Evolutionary conservation across 2,329 filamentous ascomycete genomes (phyloP), one percentile per base, ranked within the genome.

Genomic region (Fusarium sp.): DNA sequence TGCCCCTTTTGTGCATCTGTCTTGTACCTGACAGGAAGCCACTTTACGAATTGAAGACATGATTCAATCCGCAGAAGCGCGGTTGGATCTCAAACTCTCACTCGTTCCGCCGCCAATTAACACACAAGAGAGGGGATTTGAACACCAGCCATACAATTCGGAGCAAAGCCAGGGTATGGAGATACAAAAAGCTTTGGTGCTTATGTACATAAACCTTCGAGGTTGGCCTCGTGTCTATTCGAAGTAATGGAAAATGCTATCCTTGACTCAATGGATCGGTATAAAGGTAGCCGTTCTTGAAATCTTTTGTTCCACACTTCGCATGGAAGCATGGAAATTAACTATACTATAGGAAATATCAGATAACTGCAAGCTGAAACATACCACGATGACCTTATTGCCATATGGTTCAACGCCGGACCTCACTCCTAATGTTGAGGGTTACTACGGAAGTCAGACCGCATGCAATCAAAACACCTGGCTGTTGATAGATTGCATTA

Each of bases 1-100:
- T 62, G 42, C 62, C 67, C 67, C 67, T 68, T 68, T 60, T 51
- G 34, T 57, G 47, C 51, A 52, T 67, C 15, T 54, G 18, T 40
- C 23, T 23, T 65, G 62, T 65, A 42, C 60, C 61, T 64, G 51
- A 34, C 61, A 51, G 26, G 20, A 54, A 45, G 30, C 11, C 40
- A 62, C 45, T 62, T 46, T 26, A 38, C 38, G 41, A 28, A 53
- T 47, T 62, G 16, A 28, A n/a, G 12, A 46, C 36, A 30, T 31
- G 23, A 20, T 20, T 20, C 16, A n/a, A 30, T 45, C 26, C 49
- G 20, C 33, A 37, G 46, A n/a, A 38, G 26, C 37, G 16, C 23
- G 23, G 8, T 28, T 18, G 16, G 42, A 6, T 50, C 11, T 37
- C 6, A 13, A 34, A n/a, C 15, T 40, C 26, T 20, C 31, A 20